Evolutionary conservation across 768 basidiomycete species (phyloP), one percentile per base, ranked within the genome.

Genomic region (Suillus lakei): DNA sequence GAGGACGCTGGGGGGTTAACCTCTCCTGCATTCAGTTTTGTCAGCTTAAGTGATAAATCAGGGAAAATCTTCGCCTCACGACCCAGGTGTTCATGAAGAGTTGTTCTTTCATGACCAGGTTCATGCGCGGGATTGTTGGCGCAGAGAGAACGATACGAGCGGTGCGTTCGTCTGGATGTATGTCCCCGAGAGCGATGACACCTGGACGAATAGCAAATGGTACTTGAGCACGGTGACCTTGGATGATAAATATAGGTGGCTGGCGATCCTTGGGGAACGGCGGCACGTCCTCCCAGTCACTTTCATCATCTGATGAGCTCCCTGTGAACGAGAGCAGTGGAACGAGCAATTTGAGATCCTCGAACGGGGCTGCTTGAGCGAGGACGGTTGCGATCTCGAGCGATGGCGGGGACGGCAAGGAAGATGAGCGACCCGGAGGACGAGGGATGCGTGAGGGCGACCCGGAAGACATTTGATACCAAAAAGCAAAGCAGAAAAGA

Each of bases 81-180:
- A 71, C 64, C 80, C 80, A 81, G 41, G 67, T 71, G 50, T 71
- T 69, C 30, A 80, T 72, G 50, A 74, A 78, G 28, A 80, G 61
- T 6, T 66, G 72, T 64, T 81, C 80, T 67, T 68, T 72, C 38
- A 81, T 68, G 72, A 79, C 70, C 67, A 73, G 30, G 36, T 72
- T 76, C 71, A 81, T 71, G 48, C 80, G 78, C 26, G 79, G 78
- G n/a, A 66, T 53, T 4, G 78, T 81, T 18, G 78, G 79, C 26
- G 71, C 68, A 13, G 78, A 74, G 56, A 73, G 63, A 51, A 76
- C 63, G 18, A 63, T 62, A 48, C 43, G 44, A 50, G 32, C 9
- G 15, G 60, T 51, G 41, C 67, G 68, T 66, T 75, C 71, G 44
- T 70, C 73, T 32, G 54, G n/a, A 30, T 30, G 65, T 28, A 73